phyloP scores from a whole-genome alignment of 208 protist species.

The Acanthamoeba healyi region DNA sequence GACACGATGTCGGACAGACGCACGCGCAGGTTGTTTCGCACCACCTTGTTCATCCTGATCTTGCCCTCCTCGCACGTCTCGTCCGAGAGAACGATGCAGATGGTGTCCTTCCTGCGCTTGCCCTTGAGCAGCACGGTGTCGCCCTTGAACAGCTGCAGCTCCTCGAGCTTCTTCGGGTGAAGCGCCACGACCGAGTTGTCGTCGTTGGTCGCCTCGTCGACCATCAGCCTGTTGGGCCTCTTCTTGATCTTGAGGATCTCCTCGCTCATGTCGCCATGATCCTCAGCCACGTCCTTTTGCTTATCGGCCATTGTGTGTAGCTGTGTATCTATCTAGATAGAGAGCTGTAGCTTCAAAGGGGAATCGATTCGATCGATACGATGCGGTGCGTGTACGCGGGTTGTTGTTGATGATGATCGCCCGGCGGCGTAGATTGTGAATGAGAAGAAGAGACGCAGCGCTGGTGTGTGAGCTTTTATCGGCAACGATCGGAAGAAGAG shows the following conservation, averaged over 20 bases:
- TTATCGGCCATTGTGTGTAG: conserved; percentile 31
- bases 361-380: no score
- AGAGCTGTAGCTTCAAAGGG: no score
- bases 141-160: conserved; percentile 98
- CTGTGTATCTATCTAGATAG: no score
- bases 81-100: conserved; percentile 98
- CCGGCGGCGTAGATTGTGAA: no score
- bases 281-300: conserved; percentile 2
- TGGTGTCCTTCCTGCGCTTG: conserved; percentile 96
- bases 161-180: conserved; percentile 96
- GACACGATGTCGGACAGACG: conserved; percentile 98
- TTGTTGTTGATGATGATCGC: no score
- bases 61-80: conserved; percentile 95
- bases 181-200: conserved; percentile 98
- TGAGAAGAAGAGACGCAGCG: no score
- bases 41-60: conserved; percentile 99
- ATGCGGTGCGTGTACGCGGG: no score
- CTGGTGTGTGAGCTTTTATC: neutral
- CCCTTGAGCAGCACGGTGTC: conserved; percentile 98
- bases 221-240: conserved; percentile 96
- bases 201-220: conserved; percentile 98
- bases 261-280: conserved; percentile 81
- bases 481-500: conserved; percentile 12
- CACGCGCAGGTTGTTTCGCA: conserved; percentile 99
- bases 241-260: conserved; percentile 91